Conservation (phyloP, 2,329 filamentous ascomycete genomes). For the Apiospora phragmitis region DNA sequence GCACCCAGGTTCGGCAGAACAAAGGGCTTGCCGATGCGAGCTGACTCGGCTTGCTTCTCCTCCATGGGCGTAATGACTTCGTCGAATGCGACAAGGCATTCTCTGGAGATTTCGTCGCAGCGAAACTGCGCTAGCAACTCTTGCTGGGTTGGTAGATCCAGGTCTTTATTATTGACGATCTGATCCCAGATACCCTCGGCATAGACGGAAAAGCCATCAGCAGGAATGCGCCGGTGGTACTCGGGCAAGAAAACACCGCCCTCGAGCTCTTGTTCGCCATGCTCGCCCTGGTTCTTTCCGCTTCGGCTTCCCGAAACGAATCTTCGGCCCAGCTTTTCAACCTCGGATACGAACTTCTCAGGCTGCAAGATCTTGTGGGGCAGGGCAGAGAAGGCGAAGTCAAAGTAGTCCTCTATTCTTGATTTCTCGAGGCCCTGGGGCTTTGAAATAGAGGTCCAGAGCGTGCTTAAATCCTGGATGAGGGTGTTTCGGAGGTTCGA, state of each 20-base stretch:
- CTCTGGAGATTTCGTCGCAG: conserved; percentile 93
- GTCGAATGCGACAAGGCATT: conserved; percentile 84
- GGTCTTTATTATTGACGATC: conserved; percentile 97
- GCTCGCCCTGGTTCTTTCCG: conserved; percentile 58
- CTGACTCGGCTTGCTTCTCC: conserved; percentile 76
- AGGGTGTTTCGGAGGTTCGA: conserved; percentile 88
- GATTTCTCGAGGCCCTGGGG: conserved; percentile 85
- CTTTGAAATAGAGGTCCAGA: conserved; percentile 93
- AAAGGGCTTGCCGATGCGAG: conserved; percentile 68
- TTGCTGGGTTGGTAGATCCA: conserved; percentile 95
- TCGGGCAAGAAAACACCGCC: conserved; percentile 88
- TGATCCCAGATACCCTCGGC: conserved; percentile 96
- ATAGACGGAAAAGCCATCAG: conserved; percentile 94
- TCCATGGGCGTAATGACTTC: conserved; percentile 80
- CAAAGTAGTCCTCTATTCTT: conserved; percentile 94
- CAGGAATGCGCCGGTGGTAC: conserved; percentile 93
- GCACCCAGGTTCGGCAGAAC: conserved; percentile 75
- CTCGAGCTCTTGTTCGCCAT: conserved; percentile 70
- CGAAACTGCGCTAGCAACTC: conserved; percentile 95
- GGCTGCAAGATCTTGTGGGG: conserved; percentile 97
- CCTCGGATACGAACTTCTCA: conserved; percentile 82
- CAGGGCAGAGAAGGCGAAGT: conserved; percentile 93
- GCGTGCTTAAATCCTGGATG: conserved; percentile 84
- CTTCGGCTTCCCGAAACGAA: conserved; percentile 82
- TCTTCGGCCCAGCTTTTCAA: conserved; percentile 74